Conservation (phyloP, 495 filamentous ascomycete genomes). For the Aspergillus bridgeri region DNA sequence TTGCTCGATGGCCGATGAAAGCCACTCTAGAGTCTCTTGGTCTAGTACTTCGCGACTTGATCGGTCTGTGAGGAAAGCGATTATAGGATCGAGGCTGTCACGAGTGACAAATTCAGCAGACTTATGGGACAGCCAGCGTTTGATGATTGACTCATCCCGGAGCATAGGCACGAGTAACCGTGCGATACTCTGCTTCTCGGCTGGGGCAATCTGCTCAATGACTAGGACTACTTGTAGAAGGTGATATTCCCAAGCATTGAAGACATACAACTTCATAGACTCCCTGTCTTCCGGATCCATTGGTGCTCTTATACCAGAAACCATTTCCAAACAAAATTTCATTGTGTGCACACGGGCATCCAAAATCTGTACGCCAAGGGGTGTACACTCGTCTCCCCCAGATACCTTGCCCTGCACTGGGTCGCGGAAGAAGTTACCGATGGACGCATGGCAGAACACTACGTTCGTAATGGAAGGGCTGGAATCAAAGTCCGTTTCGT, state of each 20-base stretch:
- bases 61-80: not conserved
- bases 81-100: not conserved
- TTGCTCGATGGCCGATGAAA: conserved; percentile 6
- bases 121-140: not conserved
- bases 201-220: not conserved
- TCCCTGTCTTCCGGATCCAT: conserved; percentile 3
- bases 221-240: not conserved
- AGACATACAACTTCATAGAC: not conserved
- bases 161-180: not conserved
- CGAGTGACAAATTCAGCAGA: not conserved
- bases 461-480: conserved; percentile 26
- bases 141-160: not conserved
- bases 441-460: conserved; percentile 31
- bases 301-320: not conserved
- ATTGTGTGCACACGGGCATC: conserved; percentile 12
- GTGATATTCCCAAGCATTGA: not conserved
- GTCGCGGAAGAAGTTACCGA: conserved; percentile 33
- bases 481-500: conserved; percentile 26
- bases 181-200: not conserved
- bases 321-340: conserved; percentile 3
- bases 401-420: conserved; percentile 17
- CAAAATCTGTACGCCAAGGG: conserved; percentile 16
- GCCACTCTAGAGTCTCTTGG: conserved; percentile 2
- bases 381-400: conserved; percentile 7
- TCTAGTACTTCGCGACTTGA: not conserved